Percentiles rank a stretch among this genome's conserved stretches.
Conservation (phyloP, 306 rosid genomes). For the Hippophae rhamnoides region DNA sequence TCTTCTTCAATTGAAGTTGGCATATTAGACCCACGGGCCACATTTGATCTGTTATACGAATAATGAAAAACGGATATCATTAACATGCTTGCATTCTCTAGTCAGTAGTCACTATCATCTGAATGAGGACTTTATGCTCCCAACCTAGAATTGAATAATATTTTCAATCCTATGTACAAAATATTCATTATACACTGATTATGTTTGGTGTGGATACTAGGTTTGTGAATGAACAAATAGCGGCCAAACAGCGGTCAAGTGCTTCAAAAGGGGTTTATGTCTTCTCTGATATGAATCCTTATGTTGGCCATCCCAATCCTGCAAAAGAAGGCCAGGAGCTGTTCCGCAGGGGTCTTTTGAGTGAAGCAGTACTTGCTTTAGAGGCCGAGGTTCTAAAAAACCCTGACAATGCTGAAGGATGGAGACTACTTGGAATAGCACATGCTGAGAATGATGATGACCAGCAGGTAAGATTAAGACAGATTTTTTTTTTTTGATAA, state of each 20-base stretch:
- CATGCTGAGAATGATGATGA: constrained; percentile 99
- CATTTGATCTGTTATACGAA: too few species aligned
- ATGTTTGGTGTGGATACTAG: constrained; percentile 31
- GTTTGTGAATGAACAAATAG: constrained; percentile 69
- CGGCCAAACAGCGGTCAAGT: constrained; percentile 48
- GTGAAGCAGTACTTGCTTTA: constrained; percentile 98
- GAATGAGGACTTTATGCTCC: too few species aligned
- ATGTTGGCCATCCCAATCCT: constrained; percentile 91
- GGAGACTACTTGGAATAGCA: constrained; percentile 98
- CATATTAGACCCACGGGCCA: too few species aligned
- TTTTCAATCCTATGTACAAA: too few species aligned
- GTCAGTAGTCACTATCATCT: too few species aligned
- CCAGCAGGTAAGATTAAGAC: constrained; percentile 75
- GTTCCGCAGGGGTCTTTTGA: constrained; percentile 90
- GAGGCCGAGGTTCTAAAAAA: constrained; percentile 97
- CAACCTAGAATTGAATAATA: too few species aligned
- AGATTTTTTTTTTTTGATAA: background rate
- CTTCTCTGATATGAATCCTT: constrained; percentile 96
- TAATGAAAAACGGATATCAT: too few species aligned
- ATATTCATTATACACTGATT: too few species aligned
- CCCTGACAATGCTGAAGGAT: constrained; percentile 92
- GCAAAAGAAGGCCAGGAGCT: constrained; percentile 97
- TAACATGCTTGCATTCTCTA: too few species aligned
- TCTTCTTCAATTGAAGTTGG: too few species aligned
- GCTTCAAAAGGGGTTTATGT: constrained; percentile 80